phyloP scores from a whole-genome alignment of 306 rosid species.

The Cucumis cinereus region DNA sequence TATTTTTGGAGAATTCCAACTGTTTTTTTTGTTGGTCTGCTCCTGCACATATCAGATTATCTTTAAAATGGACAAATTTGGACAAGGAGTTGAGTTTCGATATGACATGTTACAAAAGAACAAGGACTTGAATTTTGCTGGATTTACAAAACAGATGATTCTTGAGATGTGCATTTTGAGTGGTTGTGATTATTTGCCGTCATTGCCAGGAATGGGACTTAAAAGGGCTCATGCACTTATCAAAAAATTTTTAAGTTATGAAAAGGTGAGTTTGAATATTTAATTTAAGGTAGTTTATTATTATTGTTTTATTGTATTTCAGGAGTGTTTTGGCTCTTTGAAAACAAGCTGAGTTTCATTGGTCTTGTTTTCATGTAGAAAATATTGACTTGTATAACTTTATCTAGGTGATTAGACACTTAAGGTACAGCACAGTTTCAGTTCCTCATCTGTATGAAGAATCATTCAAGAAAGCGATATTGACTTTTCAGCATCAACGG shows the following conservation, averaged over 20 bases:
- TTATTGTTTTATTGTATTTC: not conserved
- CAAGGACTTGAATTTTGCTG: constrained; percentile 72
- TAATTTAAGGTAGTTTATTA: not conserved
- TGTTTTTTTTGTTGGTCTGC: not conserved
- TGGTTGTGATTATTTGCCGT: constrained; percentile 88
- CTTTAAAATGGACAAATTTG: constrained; percentile 90
- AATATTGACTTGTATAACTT: constrained; percentile 11
- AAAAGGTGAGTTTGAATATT: constrained; percentile 42
- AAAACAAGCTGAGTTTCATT: not conserved
- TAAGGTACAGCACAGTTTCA: constrained; percentile 57
- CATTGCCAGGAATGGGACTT: constrained; percentile 95
- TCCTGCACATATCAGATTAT: constrained; percentile 52
- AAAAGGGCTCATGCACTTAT: constrained; percentile 84
- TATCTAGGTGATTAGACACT: constrained; percentile 73
- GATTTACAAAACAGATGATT: constrained; percentile 77
- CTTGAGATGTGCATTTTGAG: constrained; percentile 96
- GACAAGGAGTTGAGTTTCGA: constrained; percentile 81
- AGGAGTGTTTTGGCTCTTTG: not conserved
- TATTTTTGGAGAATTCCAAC: not conserved
- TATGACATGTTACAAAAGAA: constrained; percentile 54
- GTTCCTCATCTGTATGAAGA: constrained; percentile 80
- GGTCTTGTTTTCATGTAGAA: constrained; percentile 12
- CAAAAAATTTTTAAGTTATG: constrained; percentile 56
- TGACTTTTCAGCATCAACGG: constrained; percentile 81
- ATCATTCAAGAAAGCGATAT: constrained; percentile 68